phyloP scores from a whole-genome alignment of 2,329 filamentous ascomycete species.

The Geosmithia morbida region DNA sequence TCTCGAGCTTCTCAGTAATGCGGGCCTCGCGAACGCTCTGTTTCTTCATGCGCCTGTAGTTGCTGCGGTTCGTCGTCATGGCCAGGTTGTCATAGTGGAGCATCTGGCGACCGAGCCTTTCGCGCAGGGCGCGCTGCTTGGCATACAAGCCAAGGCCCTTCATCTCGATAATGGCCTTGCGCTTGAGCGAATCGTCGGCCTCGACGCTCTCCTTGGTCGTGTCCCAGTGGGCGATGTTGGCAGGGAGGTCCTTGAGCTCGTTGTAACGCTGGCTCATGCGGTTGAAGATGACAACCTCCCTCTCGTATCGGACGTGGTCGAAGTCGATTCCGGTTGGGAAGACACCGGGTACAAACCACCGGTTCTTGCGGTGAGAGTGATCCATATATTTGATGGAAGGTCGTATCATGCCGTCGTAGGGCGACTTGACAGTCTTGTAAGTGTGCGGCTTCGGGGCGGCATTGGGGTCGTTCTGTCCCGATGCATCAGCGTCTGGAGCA shows the following conservation, averaged over 20 bases:
- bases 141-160: constrained; percentile 80
- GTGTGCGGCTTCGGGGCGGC: constrained; percentile 26
- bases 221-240: constrained; percentile 81
- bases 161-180: constrained; percentile 87
- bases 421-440: constrained; percentile 65
- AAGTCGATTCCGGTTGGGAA: constrained; percentile 83
- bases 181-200: constrained; percentile 69
- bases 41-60: constrained; percentile 93
- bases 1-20: constrained; percentile 97
- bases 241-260: constrained; percentile 71
- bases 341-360: constrained; percentile 71
- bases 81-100: constrained; percentile 90
- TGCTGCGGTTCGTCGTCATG: constrained; percentile 87
- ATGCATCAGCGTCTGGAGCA: constrained; percentile 20
- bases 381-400: constrained; percentile 62
- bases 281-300: constrained; percentile 81
- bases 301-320: constrained; percentile 71
- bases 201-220: constrained; percentile 51
- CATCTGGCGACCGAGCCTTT: constrained; percentile 82
- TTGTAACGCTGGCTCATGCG: constrained; percentile 72
- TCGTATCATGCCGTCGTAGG: constrained; percentile 44
- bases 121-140: constrained; percentile 75
- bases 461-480: constrained; percentile 15
- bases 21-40: constrained; percentile 88
- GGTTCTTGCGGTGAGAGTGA: constrained; percentile 61